These are phyloP conservation scores for Colletotrichum chlorophyti DNA, from an alignment of 2,329 filamentous ascomycete species.

Conservation along the genomic window DNA sequence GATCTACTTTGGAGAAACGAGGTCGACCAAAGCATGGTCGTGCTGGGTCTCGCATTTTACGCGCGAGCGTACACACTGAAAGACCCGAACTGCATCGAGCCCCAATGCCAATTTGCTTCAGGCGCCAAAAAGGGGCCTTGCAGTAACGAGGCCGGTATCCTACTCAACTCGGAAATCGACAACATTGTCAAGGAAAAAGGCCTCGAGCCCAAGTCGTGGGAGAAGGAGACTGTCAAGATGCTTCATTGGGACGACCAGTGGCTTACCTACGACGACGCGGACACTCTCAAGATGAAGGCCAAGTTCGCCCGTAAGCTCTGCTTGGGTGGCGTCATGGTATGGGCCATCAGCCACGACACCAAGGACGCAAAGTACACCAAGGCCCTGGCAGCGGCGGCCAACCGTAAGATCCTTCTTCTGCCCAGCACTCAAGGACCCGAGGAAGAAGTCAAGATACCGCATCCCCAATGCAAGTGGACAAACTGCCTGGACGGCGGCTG, in stretches of 20 bases:
- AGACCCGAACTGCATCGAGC: neutral
- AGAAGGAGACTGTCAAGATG: conserved; percentile 36
- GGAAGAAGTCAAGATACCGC: too few species aligned
- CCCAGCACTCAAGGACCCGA: too few species aligned
- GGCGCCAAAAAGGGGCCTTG: too few species aligned
- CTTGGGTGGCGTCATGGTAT: conserved; percentile 36
- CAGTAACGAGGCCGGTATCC: conserved; percentile 29
- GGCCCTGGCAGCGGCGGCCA: too few species aligned
- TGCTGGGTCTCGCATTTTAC: conserved; percentile 53
- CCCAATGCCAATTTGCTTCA: too few species aligned
- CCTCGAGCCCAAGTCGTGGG: conserved; percentile 20
- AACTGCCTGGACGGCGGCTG: too few species aligned
- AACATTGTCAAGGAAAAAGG: conserved; percentile 30
- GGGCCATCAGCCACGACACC: conserved; percentile 28
- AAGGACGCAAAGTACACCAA: neutral
- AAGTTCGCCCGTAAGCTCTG: conserved; percentile 34
- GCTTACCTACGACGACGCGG: conserved; percentile 39
- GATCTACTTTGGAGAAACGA: conserved; percentile 55
- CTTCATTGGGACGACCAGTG: conserved; percentile 36
- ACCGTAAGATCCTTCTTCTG: too few species aligned
- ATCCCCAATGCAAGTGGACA: too few species aligned
- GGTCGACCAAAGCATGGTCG: conserved; percentile 47
- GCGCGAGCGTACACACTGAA: too few species aligned
- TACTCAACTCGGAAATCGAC: conserved; percentile 36
- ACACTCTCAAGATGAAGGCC: conserved; percentile 11